Evolutionary conservation across 2,329 filamentous ascomycete genomes (phyloP), one percentile per base, ranked within the genome.

Genomic region (Curvularia lunata): DNA sequence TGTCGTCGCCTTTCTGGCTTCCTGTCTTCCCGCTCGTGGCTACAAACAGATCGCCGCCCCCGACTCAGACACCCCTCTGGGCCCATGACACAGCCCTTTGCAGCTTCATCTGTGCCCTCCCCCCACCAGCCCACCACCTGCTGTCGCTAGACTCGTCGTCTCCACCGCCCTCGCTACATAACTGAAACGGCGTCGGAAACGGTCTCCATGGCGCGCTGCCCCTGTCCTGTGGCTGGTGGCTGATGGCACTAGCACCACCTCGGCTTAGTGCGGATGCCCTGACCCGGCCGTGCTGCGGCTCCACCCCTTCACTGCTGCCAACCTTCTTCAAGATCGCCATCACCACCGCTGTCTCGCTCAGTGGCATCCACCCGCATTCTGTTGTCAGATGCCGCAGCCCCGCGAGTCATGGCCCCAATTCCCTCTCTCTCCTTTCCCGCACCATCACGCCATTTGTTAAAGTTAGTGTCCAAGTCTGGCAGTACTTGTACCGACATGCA

Each of bases 131-230:
- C 25, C 25, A 27, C 43, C 25, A 30, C 34, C 48, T 16, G 25
- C 27, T 34, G 10, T 41, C 48, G 48, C 48, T 41, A 50, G 12
- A 21, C 18, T 8, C 18, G 10, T 27, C 19, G 30, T 45, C 40
- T 45, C 21, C 49, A 52, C 49, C 30, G 34, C 38, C 30, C 27
- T 43, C 19, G 28, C 30, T 45, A n/a, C n/a, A n/a, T n/a, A 43
- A 13, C 21, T 45, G 49, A 45, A 52, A 45, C 49, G 28, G 40
- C 41, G 49, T 28, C 41, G 41, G 40, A 52, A 45, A 45, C 30
- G 40, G 49, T 13, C 19, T 40, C 40, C 28, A 45, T 27, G 23
- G n/a, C 10, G 2, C 18, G 3, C 3, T 13, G 18, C 7, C 40
- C 16, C 23, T 13, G 23, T 16, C 34, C 18, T n/a, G n/a, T n/a